Evolutionary conservation across 1,284 basidiomycete species (phyloP).

Genomic region (Pseudozyma sp.): DNA sequence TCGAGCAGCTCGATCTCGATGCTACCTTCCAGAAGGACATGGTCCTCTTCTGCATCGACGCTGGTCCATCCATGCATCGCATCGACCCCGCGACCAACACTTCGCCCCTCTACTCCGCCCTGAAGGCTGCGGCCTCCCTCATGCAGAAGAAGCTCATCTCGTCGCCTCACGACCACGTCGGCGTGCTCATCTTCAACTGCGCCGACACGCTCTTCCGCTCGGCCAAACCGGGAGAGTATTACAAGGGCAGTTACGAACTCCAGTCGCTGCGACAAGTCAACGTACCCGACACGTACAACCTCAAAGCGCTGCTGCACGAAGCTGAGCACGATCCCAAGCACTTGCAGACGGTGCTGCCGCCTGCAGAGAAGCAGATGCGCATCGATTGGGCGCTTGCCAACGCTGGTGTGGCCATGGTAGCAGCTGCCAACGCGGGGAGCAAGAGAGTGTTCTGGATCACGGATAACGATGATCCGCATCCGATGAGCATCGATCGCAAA

Average conservation of each 20-base stretch:
- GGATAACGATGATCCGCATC: slow-evolving; percentile 80
- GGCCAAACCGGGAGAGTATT: slow-evolving; percentile 70
- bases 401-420: slow-evolving; percentile 69
- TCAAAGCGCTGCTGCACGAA: slow-evolving; percentile 73
- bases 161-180: slow-evolving; percentile 86
- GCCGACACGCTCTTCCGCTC: slow-evolving; percentile 71
- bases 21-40: slow-evolving; percentile 57
- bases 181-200: slow-evolving; percentile 91
- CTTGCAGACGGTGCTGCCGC: slow-evolving; percentile 56
- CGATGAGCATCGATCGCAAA: slow-evolving; percentile 70
- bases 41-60: slow-evolving; percentile 88
- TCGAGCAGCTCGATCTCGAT: slow-evolving; percentile 46
- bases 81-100: slow-evolving; percentile 42
- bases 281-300: slow-evolving; percentile 73
- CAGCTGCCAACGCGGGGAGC: slow-evolving; percentile 84
- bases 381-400: slow-evolving; percentile 75
- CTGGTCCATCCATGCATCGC: slow-evolving; percentile 85
- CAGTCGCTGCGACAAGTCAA: slow-evolving; percentile 82
- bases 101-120: slow-evolving; percentile 73
- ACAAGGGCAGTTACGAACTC: slow-evolving; percentile 79
- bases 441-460: slow-evolving; percentile 94
- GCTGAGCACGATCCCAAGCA: slow-evolving; percentile 63
- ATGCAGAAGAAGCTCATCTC: slow-evolving; percentile 89
- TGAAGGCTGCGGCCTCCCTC: slow-evolving; percentile 84
- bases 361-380: slow-evolving; percentile 72